Conservation (phyloP, 208 protist genomes). For the Leishmania tropica region DNA sequence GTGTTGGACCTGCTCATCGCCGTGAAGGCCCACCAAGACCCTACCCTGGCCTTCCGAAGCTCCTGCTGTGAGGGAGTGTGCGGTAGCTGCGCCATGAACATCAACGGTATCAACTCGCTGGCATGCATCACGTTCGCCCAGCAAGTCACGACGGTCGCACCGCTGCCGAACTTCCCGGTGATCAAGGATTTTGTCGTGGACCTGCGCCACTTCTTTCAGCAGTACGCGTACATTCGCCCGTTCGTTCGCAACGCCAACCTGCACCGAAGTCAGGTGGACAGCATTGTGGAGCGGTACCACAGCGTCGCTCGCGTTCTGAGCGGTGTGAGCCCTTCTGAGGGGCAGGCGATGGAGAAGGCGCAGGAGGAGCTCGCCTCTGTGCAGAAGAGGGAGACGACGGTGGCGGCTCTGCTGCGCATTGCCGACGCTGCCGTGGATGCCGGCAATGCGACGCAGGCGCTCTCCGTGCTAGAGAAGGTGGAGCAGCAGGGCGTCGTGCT, state of each 20-base stretch:
- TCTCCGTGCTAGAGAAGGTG: constrained; percentile 57
- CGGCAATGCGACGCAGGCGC: constrained; percentile 65
- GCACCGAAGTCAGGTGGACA: constrained; percentile 76
- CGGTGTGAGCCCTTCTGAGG: constrained; percentile 57
- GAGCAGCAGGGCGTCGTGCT: constrained; percentile 54
- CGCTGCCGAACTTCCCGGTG: constrained; percentile 91
- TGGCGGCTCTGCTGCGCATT: constrained; percentile 50
- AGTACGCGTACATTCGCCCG: constrained; percentile 91
- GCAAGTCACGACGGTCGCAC: constrained; percentile 82
- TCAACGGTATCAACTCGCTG: constrained; percentile 94
- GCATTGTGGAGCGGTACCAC: constrained; percentile 81
- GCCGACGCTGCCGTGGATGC: constrained; percentile 64
- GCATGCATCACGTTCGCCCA: constrained; percentile 90
- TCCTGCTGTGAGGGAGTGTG: constrained; percentile 94
- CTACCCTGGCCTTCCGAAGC: constrained; percentile 87
- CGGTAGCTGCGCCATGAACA: constrained; percentile 95
- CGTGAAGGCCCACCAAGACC: constrained; percentile 93
- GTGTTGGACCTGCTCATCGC: constrained; percentile 90
- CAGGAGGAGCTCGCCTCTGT: constrained; percentile 11
- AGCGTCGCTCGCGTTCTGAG: constrained; percentile 61
- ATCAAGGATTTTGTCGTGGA: constrained; percentile 94
- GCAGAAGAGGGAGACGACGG: constrained; percentile 29
- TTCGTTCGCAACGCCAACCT: constrained; percentile 90
- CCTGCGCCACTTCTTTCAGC: constrained; percentile 90
- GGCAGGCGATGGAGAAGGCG: constrained; percentile 21